A percentile compares a stretch with the other conserved stretches of the same genome.
Evolutionary conservation across 208 protist genomes (phyloP).

Genomic region (Perkinsela sp.): DNA sequence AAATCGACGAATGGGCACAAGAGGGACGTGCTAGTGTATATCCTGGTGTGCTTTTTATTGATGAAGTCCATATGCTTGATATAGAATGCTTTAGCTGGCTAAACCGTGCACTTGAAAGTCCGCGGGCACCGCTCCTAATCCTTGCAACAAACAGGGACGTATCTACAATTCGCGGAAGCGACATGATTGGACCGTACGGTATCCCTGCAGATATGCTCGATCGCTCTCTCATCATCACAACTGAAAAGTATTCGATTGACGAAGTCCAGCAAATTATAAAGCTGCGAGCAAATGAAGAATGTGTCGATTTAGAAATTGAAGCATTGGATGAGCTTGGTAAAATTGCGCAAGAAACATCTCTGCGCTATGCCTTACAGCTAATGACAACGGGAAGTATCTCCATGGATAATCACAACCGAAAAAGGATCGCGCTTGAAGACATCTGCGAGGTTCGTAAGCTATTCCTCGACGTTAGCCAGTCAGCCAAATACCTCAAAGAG

Average conservation of each 20-base stretch:
- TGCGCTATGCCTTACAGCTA: slow-evolving; percentile 97
- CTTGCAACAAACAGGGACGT: slow-evolving; percentile 97
- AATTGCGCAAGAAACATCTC: slow-evolving; percentile 78
- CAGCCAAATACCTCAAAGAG: slow-evolving; percentile 52
- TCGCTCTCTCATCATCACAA: slow-evolving; percentile 94
- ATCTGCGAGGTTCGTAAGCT: slow-evolving; percentile 85
- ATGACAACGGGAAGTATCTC: slow-evolving; percentile 90
- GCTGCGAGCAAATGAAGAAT: slow-evolving; percentile 93
- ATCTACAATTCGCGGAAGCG: slow-evolving; percentile 91
- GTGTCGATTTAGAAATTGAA: slow-evolving; percentile 88
- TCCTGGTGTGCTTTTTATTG: slow-evolving; percentile 84
- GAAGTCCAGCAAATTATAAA: slow-evolving; percentile 86
- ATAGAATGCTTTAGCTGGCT: slow-evolving; percentile 99
- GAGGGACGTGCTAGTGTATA: slow-evolving; percentile 97
- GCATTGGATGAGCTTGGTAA: slow-evolving; percentile 78
- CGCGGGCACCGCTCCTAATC: slow-evolving; percentile 91
- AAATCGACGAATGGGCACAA: slow-evolving; percentile 96
- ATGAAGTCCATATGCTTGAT: slow-evolving; percentile 98
- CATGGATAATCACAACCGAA: slow-evolving; percentile 64
- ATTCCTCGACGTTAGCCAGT: slow-evolving; percentile 84
- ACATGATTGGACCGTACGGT: slow-evolving; percentile 90
- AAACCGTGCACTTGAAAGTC: slow-evolving; percentile 94
- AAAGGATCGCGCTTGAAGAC: slow-evolving; percentile 75
- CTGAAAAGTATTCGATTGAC: slow-evolving; percentile 69
- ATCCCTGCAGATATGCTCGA: slow-evolving; percentile 94